Conservation (phyloP, 306 rosid genomes). For the Cajanus cajan region DNA sequence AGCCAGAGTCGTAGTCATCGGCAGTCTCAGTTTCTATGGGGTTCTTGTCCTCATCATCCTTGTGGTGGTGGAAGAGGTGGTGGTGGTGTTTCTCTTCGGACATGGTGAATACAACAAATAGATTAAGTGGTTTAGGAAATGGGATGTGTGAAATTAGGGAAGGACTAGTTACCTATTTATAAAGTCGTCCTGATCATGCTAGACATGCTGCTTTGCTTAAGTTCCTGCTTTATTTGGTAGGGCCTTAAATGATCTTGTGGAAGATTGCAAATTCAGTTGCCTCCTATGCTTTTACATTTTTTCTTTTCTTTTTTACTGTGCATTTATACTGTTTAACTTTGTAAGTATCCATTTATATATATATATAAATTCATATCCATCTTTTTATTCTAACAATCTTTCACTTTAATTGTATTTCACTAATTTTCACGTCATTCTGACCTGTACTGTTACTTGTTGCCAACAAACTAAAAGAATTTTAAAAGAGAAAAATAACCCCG, state of each 20-base stretch:
- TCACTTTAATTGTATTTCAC: too few species aligned
- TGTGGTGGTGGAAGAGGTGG: conserved; percentile 49
- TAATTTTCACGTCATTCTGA: too few species aligned
- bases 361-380: too few species aligned
- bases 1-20: conserved; percentile 2
- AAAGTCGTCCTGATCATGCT: conserved; percentile 16
- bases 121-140: background rate
- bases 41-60: conserved; percentile 40
- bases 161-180: conserved; percentile 31
- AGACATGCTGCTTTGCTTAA: background rate
- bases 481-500: too few species aligned
- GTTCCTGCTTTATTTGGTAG: conserved; percentile 16
- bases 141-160: background rate
- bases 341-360: too few species aligned
- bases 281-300: background rate
- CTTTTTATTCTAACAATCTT: too few species aligned
- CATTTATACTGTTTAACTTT: background rate
- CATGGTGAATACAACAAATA: conserved; percentile 33
- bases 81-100: conserved; percentile 55
- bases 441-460: too few species aligned
- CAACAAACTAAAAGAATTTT: too few species aligned
- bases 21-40: conserved; percentile 19
- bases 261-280: background rate
- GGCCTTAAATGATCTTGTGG: conserved; percentile 14
- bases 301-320: background rate